A percentile compares a stretch with the other conserved stretches of the same genome.
Conservation (phyloP, 176 grass and related monocot species). For the Eleusine coracana region DNA sequence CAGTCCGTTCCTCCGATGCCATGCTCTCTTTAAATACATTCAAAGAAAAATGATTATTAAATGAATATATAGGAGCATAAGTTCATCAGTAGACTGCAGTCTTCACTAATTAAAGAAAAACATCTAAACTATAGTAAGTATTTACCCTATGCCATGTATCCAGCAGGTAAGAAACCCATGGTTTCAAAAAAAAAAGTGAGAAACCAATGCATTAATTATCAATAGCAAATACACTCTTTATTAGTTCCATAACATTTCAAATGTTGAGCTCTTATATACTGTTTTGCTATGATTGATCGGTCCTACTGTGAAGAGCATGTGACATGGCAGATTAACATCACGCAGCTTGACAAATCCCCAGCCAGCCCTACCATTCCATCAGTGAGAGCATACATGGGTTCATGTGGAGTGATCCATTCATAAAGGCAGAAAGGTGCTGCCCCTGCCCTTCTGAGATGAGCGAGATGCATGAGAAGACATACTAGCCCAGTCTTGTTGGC, state of each 20-base stretch:
- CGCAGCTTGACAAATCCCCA: slow-evolving; percentile 2
- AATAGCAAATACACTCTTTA: too few relatives aligned
- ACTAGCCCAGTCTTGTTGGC: not conserved
- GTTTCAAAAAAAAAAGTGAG: too few relatives aligned
- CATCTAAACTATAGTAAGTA: too few relatives aligned
- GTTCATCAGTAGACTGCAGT: too few relatives aligned
- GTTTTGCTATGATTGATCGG: not conserved
- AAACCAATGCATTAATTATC: too few relatives aligned
- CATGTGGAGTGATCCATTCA: slow-evolving; percentile 25
- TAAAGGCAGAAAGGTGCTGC: slow-evolving; percentile 39
- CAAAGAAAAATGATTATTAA: too few relatives aligned
- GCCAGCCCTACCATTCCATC: slow-evolving; percentile 5
- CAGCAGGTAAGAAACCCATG: too few relatives aligned
- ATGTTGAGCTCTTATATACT: not conserved
- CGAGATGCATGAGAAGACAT: not conserved
- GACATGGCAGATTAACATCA: not conserved
- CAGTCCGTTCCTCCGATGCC: not conserved
- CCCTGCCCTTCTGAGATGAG: not conserved
- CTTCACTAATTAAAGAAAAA: too few relatives aligned
- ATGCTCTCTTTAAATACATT: not conserved
- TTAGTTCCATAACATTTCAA: too few relatives aligned
- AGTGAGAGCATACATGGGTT: slow-evolving; percentile 10
- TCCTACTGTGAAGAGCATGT: not conserved
- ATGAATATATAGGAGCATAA: too few relatives aligned
- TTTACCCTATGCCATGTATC: too few relatives aligned